Base-by-base conservation (phyloP, 1,284 basidiomycete genomes). In the Malassezia sympodialis region DNA sequence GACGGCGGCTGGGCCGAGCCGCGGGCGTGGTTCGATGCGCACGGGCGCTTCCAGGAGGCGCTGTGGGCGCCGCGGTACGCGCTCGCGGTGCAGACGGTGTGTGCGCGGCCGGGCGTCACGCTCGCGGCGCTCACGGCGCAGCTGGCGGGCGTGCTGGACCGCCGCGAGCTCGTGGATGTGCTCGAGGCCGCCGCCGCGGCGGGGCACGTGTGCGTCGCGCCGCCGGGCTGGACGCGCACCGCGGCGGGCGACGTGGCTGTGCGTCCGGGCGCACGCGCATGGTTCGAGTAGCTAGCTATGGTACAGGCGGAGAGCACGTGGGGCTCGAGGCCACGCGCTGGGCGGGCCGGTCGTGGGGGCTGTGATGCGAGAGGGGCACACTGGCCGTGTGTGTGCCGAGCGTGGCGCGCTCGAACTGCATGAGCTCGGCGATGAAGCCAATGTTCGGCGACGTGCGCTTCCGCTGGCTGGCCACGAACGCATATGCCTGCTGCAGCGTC, bases 361-460 rank as follows among this genome's bases (percentile, higher is more conserved):
- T 46, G 21, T 26, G 27, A 31, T 27, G 30, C 21, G 34, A 34
- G 23, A 21, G 19, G 14, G 28, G 24, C 23, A 17, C 27, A 26
- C 37, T 30, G 30, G 27, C 19, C 17, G 27, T 21, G 19, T 14
- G 23, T 7, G 41, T 32, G 17, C 21, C 48, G 37, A 35, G 32
- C 41, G 24, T 48, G 1, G 12, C 24, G 28, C 55, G 55, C 72
- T 96, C 91, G 70, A 90, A 96, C 46, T 83, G 85, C 90, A 96
- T 96, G 40, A 96, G 80, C 76, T 96, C 91, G 12, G 87, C 89
- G 30, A 96, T 88, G 75, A 96, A 96, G 6, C 91, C 91, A 63
- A 98, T 96, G 74, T 96, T 96, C 8, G 93, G 91, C n/a, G 86
- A 90, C 63, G 96, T 90, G 62, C 86, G 88, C 62, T 86, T 86